Evolutionary conservation across 2,329 filamentous ascomycete species (phyloP).

Genomic region (Sporothrix luriei): DNA sequence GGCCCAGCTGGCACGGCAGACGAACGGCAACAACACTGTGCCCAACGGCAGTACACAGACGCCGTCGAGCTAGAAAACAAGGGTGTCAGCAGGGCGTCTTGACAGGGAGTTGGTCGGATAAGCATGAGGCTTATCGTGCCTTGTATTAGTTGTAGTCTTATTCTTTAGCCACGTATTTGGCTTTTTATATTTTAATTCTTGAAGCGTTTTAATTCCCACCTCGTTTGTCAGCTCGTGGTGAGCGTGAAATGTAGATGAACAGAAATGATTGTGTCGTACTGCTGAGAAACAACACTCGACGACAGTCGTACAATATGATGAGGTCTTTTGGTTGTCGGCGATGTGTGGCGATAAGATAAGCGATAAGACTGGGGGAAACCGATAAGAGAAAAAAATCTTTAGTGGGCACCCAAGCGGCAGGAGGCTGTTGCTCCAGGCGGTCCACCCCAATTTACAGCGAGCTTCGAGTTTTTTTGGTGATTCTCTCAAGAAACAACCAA

Average conservation of each 20-base stretch:
- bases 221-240: neutral
- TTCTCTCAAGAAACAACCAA: neutral
- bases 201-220: neutral
- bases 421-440: slow-evolving; percentile 17
- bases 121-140: neutral
- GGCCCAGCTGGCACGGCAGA: slow-evolving; percentile 31
- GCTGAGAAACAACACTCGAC: neutral
- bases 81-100: neutral
- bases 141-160: neutral
- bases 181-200: neutral
- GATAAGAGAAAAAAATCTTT: slow-evolving; percentile 29
- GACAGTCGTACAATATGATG: neutral
- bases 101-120: neutral
- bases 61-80: slow-evolving; percentile 5
- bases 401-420: slow-evolving; percentile 18
- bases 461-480: neutral
- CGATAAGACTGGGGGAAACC: slow-evolving; percentile 23
- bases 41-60: slow-evolving; percentile 17
- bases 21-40: slow-evolving; percentile 19
- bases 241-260: neutral
- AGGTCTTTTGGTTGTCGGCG: neutral
- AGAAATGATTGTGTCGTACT: too few species aligned
- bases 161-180: neutral
- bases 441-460: neutral
- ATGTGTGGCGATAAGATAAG: slow-evolving; percentile 31